phyloP scores from a whole-genome alignment of 1,284 basidiomycete genomes.

The Caloboletus inedulis region DNA sequence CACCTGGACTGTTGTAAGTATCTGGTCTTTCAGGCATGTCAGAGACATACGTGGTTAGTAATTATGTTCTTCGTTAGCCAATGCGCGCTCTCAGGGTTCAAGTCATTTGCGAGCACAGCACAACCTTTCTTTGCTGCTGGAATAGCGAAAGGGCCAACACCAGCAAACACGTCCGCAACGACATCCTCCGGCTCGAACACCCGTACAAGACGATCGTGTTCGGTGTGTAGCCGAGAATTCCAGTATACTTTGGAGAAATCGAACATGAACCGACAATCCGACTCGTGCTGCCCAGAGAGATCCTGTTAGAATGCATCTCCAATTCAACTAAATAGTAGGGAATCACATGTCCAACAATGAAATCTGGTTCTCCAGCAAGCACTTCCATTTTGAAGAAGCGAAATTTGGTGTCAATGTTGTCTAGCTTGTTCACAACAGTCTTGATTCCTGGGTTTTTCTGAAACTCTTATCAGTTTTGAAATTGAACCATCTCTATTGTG shows the following conservation, averaged over 20 bases:
- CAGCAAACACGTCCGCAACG: slow-evolving; percentile 93
- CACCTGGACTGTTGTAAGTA: slow-evolving; percentile 50
- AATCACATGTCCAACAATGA: slow-evolving; percentile 78
- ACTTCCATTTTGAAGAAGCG: slow-evolving; percentile 98
- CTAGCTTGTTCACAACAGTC: slow-evolving; percentile 96
- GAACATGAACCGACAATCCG: slow-evolving; percentile 85
- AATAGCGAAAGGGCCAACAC: slow-evolving; percentile 95
- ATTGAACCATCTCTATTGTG: neutral
- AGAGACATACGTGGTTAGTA: slow-evolving; percentile 64
- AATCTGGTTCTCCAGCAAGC: slow-evolving; percentile 86
- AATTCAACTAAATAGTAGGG: neutral
- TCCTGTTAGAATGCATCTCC: neutral
- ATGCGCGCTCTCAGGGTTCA: slow-evolving; percentile 86
- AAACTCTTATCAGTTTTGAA: slow-evolving; percentile 4
- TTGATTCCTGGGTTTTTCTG: slow-evolving; percentile 82
- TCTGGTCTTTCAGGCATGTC: slow-evolving; percentile 1
- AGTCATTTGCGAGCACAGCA: slow-evolving; percentile 88
- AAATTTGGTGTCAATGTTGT: slow-evolving; percentile 84
- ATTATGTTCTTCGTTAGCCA: slow-evolving; percentile 75
- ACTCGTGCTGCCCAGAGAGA: slow-evolving; percentile 61
- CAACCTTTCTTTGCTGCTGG: slow-evolving; percentile 91
- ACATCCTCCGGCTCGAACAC: slow-evolving; percentile 70
- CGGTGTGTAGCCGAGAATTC: slow-evolving; percentile 93
- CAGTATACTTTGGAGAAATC: slow-evolving; percentile 97
- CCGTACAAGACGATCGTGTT: slow-evolving; percentile 83